These are phyloP conservation scores for Saccharum spontaneum DNA, from an alignment of 176 grass and related monocot species.

Conservation along the genomic window DNA sequence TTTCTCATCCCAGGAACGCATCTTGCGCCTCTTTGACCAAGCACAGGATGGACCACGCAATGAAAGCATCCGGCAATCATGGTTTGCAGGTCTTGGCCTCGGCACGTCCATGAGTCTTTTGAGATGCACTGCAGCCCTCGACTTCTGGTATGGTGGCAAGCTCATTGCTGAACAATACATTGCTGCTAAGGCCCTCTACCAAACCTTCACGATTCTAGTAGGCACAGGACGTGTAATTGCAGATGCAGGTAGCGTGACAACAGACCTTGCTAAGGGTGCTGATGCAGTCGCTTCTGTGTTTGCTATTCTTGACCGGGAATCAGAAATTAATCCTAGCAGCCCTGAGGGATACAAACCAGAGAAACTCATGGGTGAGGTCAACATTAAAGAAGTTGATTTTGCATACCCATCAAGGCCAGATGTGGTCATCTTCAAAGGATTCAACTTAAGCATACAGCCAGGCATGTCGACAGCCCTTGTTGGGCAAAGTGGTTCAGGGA, in stretches of 20 bases:
- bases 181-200: slow-evolving; percentile 61
- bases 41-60: slow-evolving; percentile 61
- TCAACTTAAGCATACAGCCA: slow-evolving; percentile 67
- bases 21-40: slow-evolving; percentile 63
- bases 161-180: slow-evolving; percentile 62
- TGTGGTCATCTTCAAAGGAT: slow-evolving; percentile 70
- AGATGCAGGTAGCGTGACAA: slow-evolving; percentile 89
- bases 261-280: slow-evolving; percentile 84
- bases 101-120: slow-evolving; percentile 74
- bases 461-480: slow-evolving; percentile 84
- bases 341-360: slow-evolving; percentile 56
- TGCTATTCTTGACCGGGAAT: slow-evolving; percentile 65
- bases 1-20: slow-evolving; percentile 84
- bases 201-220: slow-evolving; percentile 89
- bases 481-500: slow-evolving; percentile 90
- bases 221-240: slow-evolving; percentile 91
- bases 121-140: slow-evolving; percentile 63
- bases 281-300: slow-evolving; percentile 79
- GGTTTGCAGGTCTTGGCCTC: slow-evolving; percentile 76
- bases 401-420: slow-evolving; percentile 70
- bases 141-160: slow-evolving; percentile 85
- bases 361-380: slow-evolving; percentile 60
- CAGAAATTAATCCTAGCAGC: slow-evolving; percentile 69
- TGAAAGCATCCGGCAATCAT: slow-evolving; percentile 74
- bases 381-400: slow-evolving; percentile 69